Evolutionary conservation across 139 green algal genomes (phyloP).

Genomic region (Pleodorina starrii): DNA sequence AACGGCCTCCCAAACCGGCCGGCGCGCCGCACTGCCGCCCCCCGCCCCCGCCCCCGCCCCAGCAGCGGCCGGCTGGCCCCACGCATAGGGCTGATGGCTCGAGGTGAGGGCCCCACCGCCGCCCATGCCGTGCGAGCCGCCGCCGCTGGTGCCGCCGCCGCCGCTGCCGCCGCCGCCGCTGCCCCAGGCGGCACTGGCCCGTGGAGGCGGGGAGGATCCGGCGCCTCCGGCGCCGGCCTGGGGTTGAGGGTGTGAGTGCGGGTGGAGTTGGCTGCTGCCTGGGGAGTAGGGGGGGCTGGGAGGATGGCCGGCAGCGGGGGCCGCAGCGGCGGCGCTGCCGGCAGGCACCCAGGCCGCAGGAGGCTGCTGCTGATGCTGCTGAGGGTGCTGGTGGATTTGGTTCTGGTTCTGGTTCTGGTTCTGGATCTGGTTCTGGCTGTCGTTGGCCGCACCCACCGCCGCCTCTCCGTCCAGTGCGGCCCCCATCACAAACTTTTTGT

Average conservation of each 20-base stretch:
- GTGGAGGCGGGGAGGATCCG: not conserved
- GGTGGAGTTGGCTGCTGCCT: too few relatives aligned
- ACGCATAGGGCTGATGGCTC: not conserved
- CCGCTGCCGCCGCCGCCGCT: not conserved
- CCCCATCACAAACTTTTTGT: slow-evolving; percentile 58
- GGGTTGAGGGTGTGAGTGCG: not conserved
- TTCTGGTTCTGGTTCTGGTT: not conserved
- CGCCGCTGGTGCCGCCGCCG: not conserved
- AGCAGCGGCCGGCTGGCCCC: too few relatives aligned
- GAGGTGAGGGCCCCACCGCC: not conserved
- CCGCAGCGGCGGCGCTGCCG: not conserved
- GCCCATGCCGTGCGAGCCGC: not conserved
- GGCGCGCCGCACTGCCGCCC: not conserved
- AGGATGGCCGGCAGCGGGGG: too few relatives aligned
- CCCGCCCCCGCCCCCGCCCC: too few relatives aligned
- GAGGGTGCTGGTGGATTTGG: not conserved
- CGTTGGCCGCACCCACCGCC: too few relatives aligned
- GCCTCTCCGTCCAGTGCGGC: slow-evolving; percentile 47
- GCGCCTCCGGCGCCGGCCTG: not conserved
- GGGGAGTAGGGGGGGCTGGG: too few relatives aligned
- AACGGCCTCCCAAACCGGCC: not conserved
- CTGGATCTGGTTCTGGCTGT: not conserved
- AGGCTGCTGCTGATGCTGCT: not conserved
- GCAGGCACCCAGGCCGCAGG: not conserved
- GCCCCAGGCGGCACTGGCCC: not conserved